A percentile compares a stretch with the other conserved stretches of the same genome.
Evolutionary conservation across 2,329 filamentous ascomycete species (phyloP).

Genomic region (Sarocladium brachiariae): DNA sequence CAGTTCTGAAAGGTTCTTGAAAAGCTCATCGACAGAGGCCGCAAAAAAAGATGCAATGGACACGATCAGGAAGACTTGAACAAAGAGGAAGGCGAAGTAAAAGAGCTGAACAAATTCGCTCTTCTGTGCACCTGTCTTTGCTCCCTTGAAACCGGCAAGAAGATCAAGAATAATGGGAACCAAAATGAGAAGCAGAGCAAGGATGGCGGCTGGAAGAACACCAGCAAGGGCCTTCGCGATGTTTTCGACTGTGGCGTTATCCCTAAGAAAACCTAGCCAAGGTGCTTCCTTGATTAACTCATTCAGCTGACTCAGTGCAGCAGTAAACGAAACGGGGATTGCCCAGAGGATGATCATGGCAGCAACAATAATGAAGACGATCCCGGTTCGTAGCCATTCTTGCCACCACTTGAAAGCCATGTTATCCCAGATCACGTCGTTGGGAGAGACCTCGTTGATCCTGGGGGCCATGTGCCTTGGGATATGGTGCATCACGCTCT

Average conservation of each 20-base stretch:
- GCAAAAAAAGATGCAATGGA: conserved; percentile 70
- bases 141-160: conserved; percentile 67
- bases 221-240: conserved; percentile 64
- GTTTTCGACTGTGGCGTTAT: conserved; percentile 52
- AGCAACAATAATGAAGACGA: conserved; percentile 58
- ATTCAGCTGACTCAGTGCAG: conserved; percentile 70
- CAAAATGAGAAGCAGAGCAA: conserved; percentile 72
- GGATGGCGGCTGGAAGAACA: conserved; percentile 72
- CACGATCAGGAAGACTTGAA: conserved; percentile 90
- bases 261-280: conserved; percentile 66
- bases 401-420: conserved; percentile 96
- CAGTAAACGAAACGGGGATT: conserved; percentile 83
- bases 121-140: conserved; percentile 73
- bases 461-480: conserved; percentile 91
- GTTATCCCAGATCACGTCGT: conserved; percentile 94
- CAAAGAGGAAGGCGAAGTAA: conserved; percentile 91
- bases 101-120: conserved; percentile 83
- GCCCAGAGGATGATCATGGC: conserved; percentile 85
- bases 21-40: conserved; percentile 57
- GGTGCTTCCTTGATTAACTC: conserved; percentile 56
- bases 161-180: conserved; percentile 73
- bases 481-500: conserved; percentile 82
- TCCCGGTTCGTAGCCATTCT: conserved; percentile 63
- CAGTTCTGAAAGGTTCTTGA: conserved; percentile 39
- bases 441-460: conserved; percentile 86